A percentile compares a stretch with the other conserved stretches of the same genome.
Conservation (phyloP, 768 basidiomycete species). For the Pleurotus salmoneostramineus region DNA sequence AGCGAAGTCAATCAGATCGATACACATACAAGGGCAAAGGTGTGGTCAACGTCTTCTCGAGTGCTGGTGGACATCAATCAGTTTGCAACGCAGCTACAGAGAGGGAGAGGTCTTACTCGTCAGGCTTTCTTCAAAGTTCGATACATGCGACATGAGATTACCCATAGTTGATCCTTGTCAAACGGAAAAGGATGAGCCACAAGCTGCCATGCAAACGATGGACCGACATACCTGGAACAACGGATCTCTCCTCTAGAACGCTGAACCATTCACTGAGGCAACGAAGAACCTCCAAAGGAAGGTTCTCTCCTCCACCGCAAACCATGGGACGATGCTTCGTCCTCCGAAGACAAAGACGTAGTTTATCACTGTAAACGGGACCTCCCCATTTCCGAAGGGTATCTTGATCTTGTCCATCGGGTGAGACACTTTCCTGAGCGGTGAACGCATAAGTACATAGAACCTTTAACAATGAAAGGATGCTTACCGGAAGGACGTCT, state of each 20-base stretch:
- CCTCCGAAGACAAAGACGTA: conserved; percentile 12
- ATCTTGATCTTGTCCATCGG: not conserved
- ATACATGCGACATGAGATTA: conserved; percentile 40
- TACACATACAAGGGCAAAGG: conserved; percentile 61
- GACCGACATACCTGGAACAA: conserved; percentile 43
- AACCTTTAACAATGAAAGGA: conserved; percentile 7
- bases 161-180: conserved; percentile 45
- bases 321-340: conserved; percentile 31
- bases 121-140: conserved; percentile 52
- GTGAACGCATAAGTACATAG: too few relatives aligned
- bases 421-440: not conserved
- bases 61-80: conserved; percentile 24
- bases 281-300: conserved; percentile 53
- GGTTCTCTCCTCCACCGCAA: conserved; percentile 45
- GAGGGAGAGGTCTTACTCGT: conserved; percentile 28
- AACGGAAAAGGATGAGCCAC: conserved; percentile 2
- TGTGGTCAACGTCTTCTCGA: conserved; percentile 61
- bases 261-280: conserved; percentile 57
- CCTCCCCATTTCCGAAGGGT: conserved; percentile 29
- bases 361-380: conserved; percentile 24
- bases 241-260: conserved; percentile 54
- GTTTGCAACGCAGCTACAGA: not conserved
- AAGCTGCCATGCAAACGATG: not conserved
- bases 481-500: conserved; percentile 15
- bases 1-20: not conserved